These are phyloP conservation scores for Solanum etuberosum DNA, from an alignment of 257 asterid species.

Conservation along the genomic window DNA sequence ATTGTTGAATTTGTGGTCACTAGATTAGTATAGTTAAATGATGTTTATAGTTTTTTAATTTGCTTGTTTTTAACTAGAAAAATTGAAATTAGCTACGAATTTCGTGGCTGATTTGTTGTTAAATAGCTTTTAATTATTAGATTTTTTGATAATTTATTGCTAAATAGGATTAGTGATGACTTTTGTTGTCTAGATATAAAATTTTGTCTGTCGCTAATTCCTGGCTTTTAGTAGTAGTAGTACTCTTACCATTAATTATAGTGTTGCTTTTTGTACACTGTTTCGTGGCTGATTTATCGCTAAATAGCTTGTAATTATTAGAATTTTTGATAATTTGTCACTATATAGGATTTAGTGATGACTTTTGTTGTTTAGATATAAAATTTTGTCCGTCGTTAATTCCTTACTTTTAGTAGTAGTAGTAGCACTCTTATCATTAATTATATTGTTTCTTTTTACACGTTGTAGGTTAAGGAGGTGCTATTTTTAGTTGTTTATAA, in stretches of 20 bases:
- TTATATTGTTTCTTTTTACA: neutral
- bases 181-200: neutral
- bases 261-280: neutral
- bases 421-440: neutral
- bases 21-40: neutral
- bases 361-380: neutral
- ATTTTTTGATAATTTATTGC: neutral
- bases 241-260: neutral
- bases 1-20: neutral
- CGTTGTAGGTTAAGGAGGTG: neutral
- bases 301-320: neutral
- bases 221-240: neutral
- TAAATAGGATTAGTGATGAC: neutral
- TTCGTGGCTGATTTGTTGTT: neutral
- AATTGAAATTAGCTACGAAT: neutral
- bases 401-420: neutral
- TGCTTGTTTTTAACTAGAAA: neutral
- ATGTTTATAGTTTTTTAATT: neutral
- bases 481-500: constrained; percentile 1
- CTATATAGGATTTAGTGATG: neutral
- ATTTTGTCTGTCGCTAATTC: neutral
- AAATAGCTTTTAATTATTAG: neutral
- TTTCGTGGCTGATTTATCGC: neutral
- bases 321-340: neutral
- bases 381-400: neutral